A percentile compares a stretch with the other conserved stretches of the same genome.
These are phyloP conservation scores for Mycena sanguinolenta DNA, from an alignment of 768 basidiomycete genomes.

Conservation along the genomic window DNA sequence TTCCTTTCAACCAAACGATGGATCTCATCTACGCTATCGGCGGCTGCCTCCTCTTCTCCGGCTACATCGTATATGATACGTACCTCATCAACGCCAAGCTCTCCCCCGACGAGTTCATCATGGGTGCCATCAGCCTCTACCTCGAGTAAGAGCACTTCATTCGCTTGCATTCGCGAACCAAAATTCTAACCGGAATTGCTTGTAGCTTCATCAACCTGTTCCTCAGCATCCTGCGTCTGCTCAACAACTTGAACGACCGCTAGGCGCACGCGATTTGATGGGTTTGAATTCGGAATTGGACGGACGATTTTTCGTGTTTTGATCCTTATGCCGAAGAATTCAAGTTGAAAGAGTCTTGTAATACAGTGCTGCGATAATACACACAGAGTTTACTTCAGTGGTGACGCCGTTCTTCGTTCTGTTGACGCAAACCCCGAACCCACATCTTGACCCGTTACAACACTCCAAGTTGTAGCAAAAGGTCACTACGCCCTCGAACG, in stretches of 20 bases:
- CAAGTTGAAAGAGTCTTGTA: too few species aligned
- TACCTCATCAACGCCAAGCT: constrained; percentile 89
- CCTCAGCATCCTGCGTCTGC: constrained; percentile 86
- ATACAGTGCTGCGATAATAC: too few species aligned
- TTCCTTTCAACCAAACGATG: constrained; percentile 87
- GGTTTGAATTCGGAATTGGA: too few species aligned
- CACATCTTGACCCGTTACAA: too few species aligned
- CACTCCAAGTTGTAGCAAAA: too few species aligned
- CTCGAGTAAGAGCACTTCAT: constrained; percentile 77
- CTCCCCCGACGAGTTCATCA: constrained; percentile 93
- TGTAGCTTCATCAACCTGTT: constrained; percentile 55
- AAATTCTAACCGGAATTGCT: neutral
- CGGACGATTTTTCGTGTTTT: too few species aligned
- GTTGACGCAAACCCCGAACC: too few species aligned
- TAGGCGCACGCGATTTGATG: constrained; percentile 41
- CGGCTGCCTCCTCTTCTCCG: constrained; percentile 88
- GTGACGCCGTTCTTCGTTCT: too few species aligned
- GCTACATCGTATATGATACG: constrained; percentile 93
- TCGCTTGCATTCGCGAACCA: neutral
- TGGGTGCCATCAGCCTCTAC: constrained; percentile 94
- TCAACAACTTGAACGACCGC: constrained; percentile 72
- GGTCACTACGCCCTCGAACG: too few species aligned
- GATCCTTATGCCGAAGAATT: too few species aligned
- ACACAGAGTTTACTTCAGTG: too few species aligned
- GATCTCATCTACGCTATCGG: constrained; percentile 86